Percentiles rank a stretch among this genome's conserved stretches.
Evolutionary conservation across 2,329 filamentous ascomycete species (phyloP).

Genomic region (Aulographum hederae): DNA sequence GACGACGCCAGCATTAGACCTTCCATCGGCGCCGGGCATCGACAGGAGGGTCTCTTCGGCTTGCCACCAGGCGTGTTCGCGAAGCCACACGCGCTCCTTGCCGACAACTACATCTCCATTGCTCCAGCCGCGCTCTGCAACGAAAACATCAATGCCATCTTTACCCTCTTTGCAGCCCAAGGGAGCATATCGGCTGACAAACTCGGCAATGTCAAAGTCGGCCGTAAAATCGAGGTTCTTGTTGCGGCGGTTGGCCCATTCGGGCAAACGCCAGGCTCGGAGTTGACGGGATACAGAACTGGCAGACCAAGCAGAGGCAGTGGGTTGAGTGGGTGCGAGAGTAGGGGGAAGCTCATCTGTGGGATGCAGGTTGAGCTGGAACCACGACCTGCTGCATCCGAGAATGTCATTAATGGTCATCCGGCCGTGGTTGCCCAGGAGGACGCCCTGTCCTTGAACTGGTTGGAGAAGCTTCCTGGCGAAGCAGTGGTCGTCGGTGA

Average conservation of each 20-base stretch:
- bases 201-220: constrained; percentile 90
- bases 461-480: constrained; percentile 70
- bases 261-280: constrained; percentile 78
- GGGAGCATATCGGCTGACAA: constrained; percentile 60
- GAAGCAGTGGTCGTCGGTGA: constrained; percentile 70
- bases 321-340: constrained; percentile 51
- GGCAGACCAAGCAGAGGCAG: constrained; percentile 81
- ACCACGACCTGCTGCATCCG: constrained; percentile 81
- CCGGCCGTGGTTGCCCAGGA: constrained; percentile 50
- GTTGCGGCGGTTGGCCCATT: constrained; percentile 91
- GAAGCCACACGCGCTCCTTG: constrained; percentile 85
- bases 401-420: constrained; percentile 61
- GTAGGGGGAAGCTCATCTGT: constrained; percentile 69
- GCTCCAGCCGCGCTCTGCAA: constrained; percentile 90
- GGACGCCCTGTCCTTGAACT: constrained; percentile 57
- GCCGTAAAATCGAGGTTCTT: constrained; percentile 88
- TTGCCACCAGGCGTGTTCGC: constrained; percentile 92
- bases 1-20: constrained; percentile 23
- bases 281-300: constrained; percentile 84
- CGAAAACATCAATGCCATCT: constrained; percentile 87
- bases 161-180: constrained; percentile 79
- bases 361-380: constrained; percentile 79
- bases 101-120: constrained; percentile 92
- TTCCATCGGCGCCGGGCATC: constrained; percentile 41
- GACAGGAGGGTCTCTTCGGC: constrained; percentile 90